Percentiles rank a stretch among this genome's conserved stretches.
Evolutionary conservation across 2,329 filamentous ascomycete genomes (phyloP).

Genomic region (Arthrobotrys entomopaga): DNA sequence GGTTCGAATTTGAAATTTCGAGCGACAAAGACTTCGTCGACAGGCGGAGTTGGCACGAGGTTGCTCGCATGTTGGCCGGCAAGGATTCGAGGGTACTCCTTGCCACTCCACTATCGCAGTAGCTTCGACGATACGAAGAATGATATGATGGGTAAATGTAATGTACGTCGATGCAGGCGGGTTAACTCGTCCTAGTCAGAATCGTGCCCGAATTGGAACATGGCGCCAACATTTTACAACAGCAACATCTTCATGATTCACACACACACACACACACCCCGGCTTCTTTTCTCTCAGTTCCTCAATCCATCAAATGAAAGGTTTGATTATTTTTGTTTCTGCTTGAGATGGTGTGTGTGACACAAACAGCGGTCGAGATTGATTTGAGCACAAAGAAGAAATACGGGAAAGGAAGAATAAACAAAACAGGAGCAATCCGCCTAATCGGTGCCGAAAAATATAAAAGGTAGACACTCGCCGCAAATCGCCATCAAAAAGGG

Average conservation of each 20-base stretch:
- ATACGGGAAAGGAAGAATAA: conserved; percentile 1
- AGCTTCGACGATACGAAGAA: too few species aligned
- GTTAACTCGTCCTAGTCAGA: conserved; percentile 25
- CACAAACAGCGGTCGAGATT: conserved; percentile 8
- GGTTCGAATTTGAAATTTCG: conserved; percentile 9
- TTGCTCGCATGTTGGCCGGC: conserved; percentile 27
- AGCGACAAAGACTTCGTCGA: conserved; percentile 18
- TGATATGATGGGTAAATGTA: too few species aligned
- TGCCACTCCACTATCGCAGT: not conserved
- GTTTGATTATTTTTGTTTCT: conserved; percentile 20
- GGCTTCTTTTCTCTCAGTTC: not conserved
- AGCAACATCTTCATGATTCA: not conserved
- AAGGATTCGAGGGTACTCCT: conserved; percentile 24
- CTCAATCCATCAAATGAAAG: conserved; percentile 11
- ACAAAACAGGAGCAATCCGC: not conserved
- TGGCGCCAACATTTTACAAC: conserved; percentile 1
- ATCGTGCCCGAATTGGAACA: conserved; percentile 23
- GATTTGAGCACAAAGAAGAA: not conserved
- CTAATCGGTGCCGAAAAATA: conserved; percentile 10
- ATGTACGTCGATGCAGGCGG: conserved; percentile 13
- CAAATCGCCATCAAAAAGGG: conserved; percentile 1
- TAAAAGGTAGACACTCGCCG: conserved; percentile 32
- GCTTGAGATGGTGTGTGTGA: conserved; percentile 27
- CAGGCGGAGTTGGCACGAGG: conserved; percentile 18
- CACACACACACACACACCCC: not conserved